Percentiles rank a stretch among this genome's conserved stretches.
These are phyloP conservation scores for Penicillium paneum DNA, from an alignment of 2,329 filamentous ascomycete species.

Conservation along the genomic window DNA sequence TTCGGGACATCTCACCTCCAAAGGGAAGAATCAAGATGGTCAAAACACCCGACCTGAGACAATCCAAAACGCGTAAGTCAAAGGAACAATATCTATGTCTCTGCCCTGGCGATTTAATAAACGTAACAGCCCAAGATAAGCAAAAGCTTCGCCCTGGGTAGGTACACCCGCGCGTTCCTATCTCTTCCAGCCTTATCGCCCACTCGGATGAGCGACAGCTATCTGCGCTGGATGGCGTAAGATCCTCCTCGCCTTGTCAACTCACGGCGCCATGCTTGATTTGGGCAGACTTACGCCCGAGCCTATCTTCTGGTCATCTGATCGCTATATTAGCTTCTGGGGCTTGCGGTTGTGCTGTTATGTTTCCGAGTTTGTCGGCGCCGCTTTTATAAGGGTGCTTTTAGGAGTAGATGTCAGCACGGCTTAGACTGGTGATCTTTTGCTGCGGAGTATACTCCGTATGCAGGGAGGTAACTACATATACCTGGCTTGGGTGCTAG, in stretches of 20 bases:
- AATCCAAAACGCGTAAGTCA: background rate
- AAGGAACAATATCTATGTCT: background rate
- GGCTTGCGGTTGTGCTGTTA: background rate
- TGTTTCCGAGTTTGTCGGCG: background rate
- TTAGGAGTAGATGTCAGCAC: background rate
- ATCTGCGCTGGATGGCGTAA: background rate
- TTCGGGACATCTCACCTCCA: background rate
- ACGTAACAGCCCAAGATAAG: background rate
- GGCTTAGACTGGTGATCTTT: background rate
- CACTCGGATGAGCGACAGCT: constrained; percentile 2
- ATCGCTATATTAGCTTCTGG: too few relatives aligned
- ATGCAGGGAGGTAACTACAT: too few relatives aligned
- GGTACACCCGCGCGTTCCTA: background rate
- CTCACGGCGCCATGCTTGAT: background rate
- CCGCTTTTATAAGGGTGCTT: background rate
- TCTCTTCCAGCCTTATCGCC: constrained; percentile 3
- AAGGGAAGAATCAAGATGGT: background rate
- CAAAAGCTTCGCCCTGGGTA: background rate
- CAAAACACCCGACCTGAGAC: background rate
- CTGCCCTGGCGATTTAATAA: background rate
- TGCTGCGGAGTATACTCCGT: too few relatives aligned
- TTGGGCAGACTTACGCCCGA: background rate
- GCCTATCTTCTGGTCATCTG: too few relatives aligned
- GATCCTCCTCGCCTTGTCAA: background rate
- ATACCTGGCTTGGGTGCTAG: too few relatives aligned